phyloP scores from a whole-genome alignment of 495 filamentous ascomycete genomes.

The Aspergillus heteromorphus region DNA sequence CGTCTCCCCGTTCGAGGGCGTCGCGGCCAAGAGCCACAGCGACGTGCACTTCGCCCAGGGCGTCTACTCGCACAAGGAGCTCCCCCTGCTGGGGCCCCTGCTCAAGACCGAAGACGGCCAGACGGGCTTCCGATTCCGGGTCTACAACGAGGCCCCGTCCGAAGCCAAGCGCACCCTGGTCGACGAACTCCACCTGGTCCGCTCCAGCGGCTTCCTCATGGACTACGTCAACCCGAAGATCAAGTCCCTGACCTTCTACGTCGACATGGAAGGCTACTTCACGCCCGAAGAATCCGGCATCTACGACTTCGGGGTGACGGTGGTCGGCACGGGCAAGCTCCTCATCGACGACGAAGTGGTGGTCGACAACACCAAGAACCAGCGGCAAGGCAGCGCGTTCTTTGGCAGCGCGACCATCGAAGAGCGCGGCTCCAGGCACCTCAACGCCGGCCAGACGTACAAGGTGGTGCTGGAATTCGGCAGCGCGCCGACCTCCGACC shows the following conservation, averaged over 20 bases:
- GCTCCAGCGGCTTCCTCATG: conserved; percentile 53
- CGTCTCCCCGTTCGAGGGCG: conserved; percentile 62
- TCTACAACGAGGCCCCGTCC: conserved; percentile 52
- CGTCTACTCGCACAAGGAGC: conserved; percentile 55
- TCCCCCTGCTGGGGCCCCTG: conserved; percentile 49
- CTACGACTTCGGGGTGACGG: conserved; percentile 73
- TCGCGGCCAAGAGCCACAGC: conserved; percentile 48
- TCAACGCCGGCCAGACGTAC: conserved; percentile 58
- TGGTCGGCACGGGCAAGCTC: conserved; percentile 66
- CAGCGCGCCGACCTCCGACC: conserved; percentile 56
- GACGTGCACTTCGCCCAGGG: conserved; percentile 45
- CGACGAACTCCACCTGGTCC: conserved; percentile 50
- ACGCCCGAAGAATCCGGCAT: conserved; percentile 56
- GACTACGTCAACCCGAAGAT: conserved; percentile 59
- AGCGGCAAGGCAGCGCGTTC: conserved; percentile 56
- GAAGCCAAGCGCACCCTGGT: conserved; percentile 40
- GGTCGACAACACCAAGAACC: conserved; percentile 62
- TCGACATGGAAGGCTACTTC: conserved; percentile 55
- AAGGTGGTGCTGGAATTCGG: conserved; percentile 59
- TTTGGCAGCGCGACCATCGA: conserved; percentile 57
- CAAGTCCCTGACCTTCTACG: conserved; percentile 49
- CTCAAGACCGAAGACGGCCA: conserved; percentile 45
- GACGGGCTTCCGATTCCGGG: conserved; percentile 53
- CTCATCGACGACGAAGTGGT: conserved; percentile 64
- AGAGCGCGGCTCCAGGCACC: conserved; percentile 49